Evolutionary conservation across 202 grass and related monocot species (phyloP), one percentile per base, ranked within the genome.

Genomic region (Saccharum hybrid): DNA sequence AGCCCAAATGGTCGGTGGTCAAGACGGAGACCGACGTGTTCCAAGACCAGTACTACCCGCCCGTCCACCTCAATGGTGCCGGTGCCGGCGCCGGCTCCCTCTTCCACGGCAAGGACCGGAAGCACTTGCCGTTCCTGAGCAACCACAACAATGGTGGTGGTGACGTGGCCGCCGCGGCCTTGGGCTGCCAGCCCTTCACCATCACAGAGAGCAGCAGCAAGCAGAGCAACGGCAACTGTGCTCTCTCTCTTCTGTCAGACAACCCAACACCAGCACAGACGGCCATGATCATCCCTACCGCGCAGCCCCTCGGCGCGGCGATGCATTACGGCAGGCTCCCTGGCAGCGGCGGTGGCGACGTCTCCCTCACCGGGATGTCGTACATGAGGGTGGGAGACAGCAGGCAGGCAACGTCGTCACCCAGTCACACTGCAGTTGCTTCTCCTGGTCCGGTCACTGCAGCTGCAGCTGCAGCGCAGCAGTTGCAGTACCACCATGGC

Each of bases 171-270:
- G 34, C 80, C 0, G 1, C 63, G 10, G 60, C 61, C 34, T 34
- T 86, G 56, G 59, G 69, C 42, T 81, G 65, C 80, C 87, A 92
- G 72, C 81, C 90, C 1, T 88, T 92, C 80, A 83, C 87, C 66
- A 84, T 92, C 84, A 89, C 90, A 26, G 84, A 85, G 78, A 90
- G 90, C 90, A 90, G 62, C 84, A 92, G 79, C 78, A 88, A 83
- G 78, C 88, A 86, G 26, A 87, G 84, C 68, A 85, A 86, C 8
- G 68, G 84, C 73, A 80, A 78, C 74, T 90, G 91, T 92, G 91
- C 87, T 92, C 91, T 90, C 91, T 92, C 91, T 92, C 91, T 90
- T 94, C 91, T 94, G 91, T 94, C 91, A 94, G 88, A 87, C 80
- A 83, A 67, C 67, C 88, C 83, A 22, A 63, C 82, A 54, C 82